These are phyloP conservation scores for Boechera divaricarpa DNA, from an alignment of 345 rosid genomes.

Conservation along the genomic window DNA sequence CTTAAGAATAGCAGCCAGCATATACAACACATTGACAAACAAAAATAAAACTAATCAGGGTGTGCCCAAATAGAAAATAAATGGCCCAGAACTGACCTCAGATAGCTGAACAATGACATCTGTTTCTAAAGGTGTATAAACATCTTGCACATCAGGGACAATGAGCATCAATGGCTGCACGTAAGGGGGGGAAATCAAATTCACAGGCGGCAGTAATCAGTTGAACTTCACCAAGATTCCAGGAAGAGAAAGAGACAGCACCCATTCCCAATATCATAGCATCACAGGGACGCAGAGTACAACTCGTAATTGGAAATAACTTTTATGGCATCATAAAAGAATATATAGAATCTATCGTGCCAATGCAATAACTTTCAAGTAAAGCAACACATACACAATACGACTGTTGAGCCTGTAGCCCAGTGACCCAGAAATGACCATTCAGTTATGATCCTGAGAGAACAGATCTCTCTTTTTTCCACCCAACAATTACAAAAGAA, in stretches of 20 bases:
- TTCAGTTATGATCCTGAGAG: slow-evolving; percentile 10
- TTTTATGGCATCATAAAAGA: slow-evolving; percentile 8
- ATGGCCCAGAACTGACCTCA: slow-evolving; percentile 62
- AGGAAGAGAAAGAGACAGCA: slow-evolving; percentile 14
- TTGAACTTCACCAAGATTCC: slow-evolving; percentile 45
- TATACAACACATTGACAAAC: slow-evolving; percentile 10
- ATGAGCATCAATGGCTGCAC: slow-evolving; percentile 96
- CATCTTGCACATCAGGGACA: slow-evolving; percentile 94
- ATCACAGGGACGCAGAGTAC: not conserved
- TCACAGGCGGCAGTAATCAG: slow-evolving; percentile 53
- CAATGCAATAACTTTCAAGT: slow-evolving; percentile 7
- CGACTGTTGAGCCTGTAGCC: slow-evolving; percentile 10
- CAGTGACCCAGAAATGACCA: not conserved
- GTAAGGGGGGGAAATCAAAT: slow-evolving; percentile 33
- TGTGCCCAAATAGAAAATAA: slow-evolving; percentile 19
- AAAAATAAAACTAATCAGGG: slow-evolving; percentile 7
- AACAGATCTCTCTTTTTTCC: slow-evolving; percentile 14
- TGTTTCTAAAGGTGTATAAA: slow-evolving; percentile 85
- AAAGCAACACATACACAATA: slow-evolving; percentile 18
- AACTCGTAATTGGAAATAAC: slow-evolving; percentile 14
- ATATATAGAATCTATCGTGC: not conserved
- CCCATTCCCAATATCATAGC: slow-evolving; percentile 10
- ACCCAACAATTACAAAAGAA: slow-evolving; percentile 21
- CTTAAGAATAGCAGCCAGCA: slow-evolving; percentile 24
- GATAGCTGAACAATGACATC: slow-evolving; percentile 87